Base-by-base conservation (phyloP, 2,329 filamentous ascomycete species). In the Stagonosporopsis vannaccii region DNA sequence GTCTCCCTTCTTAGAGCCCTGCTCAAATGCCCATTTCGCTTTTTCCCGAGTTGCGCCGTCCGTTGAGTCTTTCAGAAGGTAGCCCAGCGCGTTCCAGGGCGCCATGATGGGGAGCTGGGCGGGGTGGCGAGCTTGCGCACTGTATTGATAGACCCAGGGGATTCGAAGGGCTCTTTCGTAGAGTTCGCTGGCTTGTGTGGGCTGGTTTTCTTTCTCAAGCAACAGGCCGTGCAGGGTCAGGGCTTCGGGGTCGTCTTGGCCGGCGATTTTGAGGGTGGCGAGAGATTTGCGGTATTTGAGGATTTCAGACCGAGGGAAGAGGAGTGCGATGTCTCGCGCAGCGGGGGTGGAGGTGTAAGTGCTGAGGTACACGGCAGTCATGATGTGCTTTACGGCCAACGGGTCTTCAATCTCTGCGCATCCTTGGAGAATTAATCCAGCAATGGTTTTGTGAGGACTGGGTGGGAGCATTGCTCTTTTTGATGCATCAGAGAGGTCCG, bases 1-100 rank as follows among this genome's bases (percentile, higher is more conserved):
- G 40, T 81, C 79, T 42, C 68, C 71, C 55, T 75, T 58, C 17
- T 72, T 63, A 6, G 73, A 72, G 15, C 78, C 79, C 23, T 67
- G 69, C 17, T 70, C 56, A 23, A 78, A 75, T 5, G 70, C 75
- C 17, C 59, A 58, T 37, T 68, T 66, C 3, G 74, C 74, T 46
- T 63, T 54, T 8, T 57, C 61, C 15, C 50, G 61, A 3, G 51
- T 30, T 5, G 60, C 44, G 0, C 63, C 55, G 28, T 67, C 59
- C 15, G 59, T 49, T n/a, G 30, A 17, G 13, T 61, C 43, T 11
- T 68, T 60, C 6, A 71, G 46, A 0, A 73, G 50, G n/a, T 58
- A 63, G 3, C 68, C 71, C 6, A 75, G 63, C 5, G 68, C 66
- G 32, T 62, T 74, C 73, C 73, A 76, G 1, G 72, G 71, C 4